phyloP scores from a whole-genome alignment of 768 basidiomycete species.

The Leccinellum luteum region DNA sequence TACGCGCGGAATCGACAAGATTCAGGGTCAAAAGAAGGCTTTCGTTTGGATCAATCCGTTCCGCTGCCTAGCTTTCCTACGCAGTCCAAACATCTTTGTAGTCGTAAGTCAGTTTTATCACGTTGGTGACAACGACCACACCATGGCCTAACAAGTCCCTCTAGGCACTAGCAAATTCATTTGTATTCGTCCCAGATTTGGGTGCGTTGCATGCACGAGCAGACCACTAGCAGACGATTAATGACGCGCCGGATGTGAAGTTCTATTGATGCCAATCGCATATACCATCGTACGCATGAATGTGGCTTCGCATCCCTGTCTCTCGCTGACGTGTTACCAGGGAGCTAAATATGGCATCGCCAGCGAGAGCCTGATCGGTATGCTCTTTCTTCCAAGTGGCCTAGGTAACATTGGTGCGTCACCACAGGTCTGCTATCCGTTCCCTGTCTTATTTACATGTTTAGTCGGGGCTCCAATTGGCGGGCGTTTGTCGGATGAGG shows the following conservation, averaged over 20 bases:
- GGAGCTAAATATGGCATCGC: constrained; percentile 37
- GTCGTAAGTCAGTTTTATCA: constrained; percentile 41
- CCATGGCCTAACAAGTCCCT: neutral
- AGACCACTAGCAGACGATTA: neutral
- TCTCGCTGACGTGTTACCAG: constrained; percentile 31
- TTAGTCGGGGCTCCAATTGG: constrained; percentile 60
- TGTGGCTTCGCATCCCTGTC: neutral
- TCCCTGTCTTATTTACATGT: neutral
- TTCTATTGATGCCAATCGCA: constrained; percentile 56
- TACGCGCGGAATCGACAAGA: constrained; percentile 51
- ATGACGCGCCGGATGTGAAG: constrained; percentile 16
- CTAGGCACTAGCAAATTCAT: constrained; percentile 42
- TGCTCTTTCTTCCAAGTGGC: constrained; percentile 26
- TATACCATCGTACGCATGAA: constrained; percentile 56
- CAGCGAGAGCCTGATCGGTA: constrained; percentile 22
- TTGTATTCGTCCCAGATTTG: constrained; percentile 27
- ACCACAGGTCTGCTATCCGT: neutral
- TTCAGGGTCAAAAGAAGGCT: constrained; percentile 15
- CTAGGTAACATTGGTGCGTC: constrained; percentile 25
- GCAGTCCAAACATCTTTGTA: constrained; percentile 57
- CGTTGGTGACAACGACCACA: too few relatives aligned
- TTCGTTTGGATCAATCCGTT: constrained; percentile 63
- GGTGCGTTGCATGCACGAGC: constrained; percentile 29
- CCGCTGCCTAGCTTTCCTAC: constrained; percentile 45
- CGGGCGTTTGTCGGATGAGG: constrained; percentile 56